A percentile compares a stretch with the other conserved stretches of the same genome.
Evolutionary conservation across 106 monocot genomes (phyloP).

Genomic region (Acorus calamus): DNA sequence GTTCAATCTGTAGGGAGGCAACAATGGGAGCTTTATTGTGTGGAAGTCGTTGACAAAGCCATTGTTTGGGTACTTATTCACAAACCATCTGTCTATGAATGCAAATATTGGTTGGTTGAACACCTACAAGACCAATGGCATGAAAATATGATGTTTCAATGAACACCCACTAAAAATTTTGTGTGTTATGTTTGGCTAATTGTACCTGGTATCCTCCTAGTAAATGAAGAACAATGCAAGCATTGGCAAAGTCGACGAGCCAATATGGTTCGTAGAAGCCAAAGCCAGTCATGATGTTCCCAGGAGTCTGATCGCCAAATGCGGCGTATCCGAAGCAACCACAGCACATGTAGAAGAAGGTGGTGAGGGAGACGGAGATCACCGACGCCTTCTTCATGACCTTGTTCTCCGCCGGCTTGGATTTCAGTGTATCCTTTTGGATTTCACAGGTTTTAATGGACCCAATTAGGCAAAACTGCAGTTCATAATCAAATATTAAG

Average conservation of each 20-base stretch:
- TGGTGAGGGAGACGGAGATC: too few species aligned
- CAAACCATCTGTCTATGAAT: constrained; percentile 17
- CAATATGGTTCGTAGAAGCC: too few species aligned
- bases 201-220: background rate
- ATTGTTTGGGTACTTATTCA: constrained; percentile 19
- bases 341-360: too few species aligned
- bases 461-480: background rate
- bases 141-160: background rate
- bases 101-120: constrained; percentile 28
- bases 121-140: constrained; percentile 8
- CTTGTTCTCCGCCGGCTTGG: too few species aligned
- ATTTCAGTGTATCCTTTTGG: too few species aligned
- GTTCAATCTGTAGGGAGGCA: constrained; percentile 10
- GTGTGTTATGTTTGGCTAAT: background rate
- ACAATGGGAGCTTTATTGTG: constrained; percentile 2
- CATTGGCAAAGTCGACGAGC: too few species aligned
- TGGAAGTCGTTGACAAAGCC: constrained; percentile 18
- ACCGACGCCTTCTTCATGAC: too few species aligned
- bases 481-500: background rate
- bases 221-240: too few species aligned
- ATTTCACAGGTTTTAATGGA: background rate
- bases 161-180: background rate
- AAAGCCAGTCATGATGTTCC: too few species aligned
- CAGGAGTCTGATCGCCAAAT: too few species aligned
- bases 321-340: too few species aligned